Percentiles rank a stretch among this genome's conserved stretches.
Evolutionary conservation across 371 early-diverging fungal species (phyloP).

Genomic region (Mucor racemosus): DNA sequence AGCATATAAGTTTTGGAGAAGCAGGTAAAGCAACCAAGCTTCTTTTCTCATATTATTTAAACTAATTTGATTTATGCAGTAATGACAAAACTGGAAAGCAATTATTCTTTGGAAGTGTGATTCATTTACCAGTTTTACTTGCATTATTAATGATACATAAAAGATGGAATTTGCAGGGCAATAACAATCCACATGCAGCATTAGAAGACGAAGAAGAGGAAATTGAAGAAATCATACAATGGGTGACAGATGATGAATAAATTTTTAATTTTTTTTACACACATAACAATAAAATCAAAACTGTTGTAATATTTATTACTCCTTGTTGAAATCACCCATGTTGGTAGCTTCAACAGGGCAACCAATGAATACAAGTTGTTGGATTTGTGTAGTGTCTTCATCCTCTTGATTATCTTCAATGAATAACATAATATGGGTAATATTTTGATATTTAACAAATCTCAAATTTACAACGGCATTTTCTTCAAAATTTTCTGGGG

Average conservation of each 20-base stretch:
- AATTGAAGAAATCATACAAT: conserved; percentile 26
- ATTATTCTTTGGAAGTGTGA: conserved; percentile 89
- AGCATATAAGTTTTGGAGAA: conserved; percentile 79
- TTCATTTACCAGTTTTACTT: conserved; percentile 86
- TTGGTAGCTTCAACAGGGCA: conserved; percentile 45
- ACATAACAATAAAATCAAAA: not conserved
- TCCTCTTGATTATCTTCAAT: conserved; percentile 82
- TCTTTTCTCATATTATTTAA: not conserved
- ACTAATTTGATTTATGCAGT: conserved; percentile 17
- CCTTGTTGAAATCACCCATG: conserved; percentile 56
- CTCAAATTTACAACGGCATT: conserved; percentile 73
- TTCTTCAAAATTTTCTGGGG: conserved; percentile 69
- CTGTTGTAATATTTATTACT: conserved; percentile 28
- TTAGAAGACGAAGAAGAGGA: conserved; percentile 19
- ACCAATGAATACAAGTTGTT: conserved; percentile 79
- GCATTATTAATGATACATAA: conserved; percentile 86
- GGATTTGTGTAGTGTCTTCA: conserved; percentile 81
- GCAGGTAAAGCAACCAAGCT: conserved; percentile 33
- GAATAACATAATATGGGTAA: conserved; percentile 75
- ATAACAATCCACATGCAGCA: not conserved
- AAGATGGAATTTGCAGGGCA: conserved; percentile 18
- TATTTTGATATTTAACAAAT: conserved; percentile 93
- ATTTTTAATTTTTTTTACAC: not conserved
- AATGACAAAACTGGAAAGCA: conserved; percentile 84
- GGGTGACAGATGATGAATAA: conserved; percentile 29